Base-by-base conservation (phyloP, 805 yeast species). In the Ogataea saltuana region DNA sequence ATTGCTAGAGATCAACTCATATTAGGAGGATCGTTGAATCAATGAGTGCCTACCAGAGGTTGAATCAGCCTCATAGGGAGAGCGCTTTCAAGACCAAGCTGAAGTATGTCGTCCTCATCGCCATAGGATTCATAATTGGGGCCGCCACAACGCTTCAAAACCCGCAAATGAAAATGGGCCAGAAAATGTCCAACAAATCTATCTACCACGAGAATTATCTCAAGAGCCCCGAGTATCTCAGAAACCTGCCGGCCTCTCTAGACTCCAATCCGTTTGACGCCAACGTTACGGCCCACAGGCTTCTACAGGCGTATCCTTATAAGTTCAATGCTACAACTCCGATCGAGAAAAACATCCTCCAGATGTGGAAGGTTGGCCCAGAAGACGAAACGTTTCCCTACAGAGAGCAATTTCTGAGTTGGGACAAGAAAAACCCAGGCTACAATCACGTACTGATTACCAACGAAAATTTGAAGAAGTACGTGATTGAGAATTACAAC, bases 321-420 rank as follows among this genome's bases (percentile, higher is more conserved):
- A 23, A 32, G 7, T 26, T 32, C 18, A 38, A 41, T 29, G 22
- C 36, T 3, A 34, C 27, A 3, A 19, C 23, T 3, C 49, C 52
- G 16, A 51, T 53, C 13, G 55, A 51, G 33, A 51, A 46, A 29
- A 49, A 47, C 36, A 51, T 53, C 21, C 34, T 50, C 28, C 58
- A 53, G 39, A 53, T 51, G 50, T 53, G 58, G 58, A 53, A 47
- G 30, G 26, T 34, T n/a, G 41, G 43, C 2, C 46, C 48, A 10
- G 44, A 43, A 2, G 41, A 46, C 19, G 32, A 32, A 15, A 41
- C 42, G 12, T 44, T 46, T 17, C 57, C 57, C 9, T 37, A 45
- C 33, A 17, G 36, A 16, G 43, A 45, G 13, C 43, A 42, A 19
- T 44, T 39, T 25, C 16, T 29, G 9, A 28, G 20, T 17, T 51